Evolutionary conservation across 1,284 basidiomycete genomes (phyloP).

Genomic region (Acaromyces ingoldii): DNA sequence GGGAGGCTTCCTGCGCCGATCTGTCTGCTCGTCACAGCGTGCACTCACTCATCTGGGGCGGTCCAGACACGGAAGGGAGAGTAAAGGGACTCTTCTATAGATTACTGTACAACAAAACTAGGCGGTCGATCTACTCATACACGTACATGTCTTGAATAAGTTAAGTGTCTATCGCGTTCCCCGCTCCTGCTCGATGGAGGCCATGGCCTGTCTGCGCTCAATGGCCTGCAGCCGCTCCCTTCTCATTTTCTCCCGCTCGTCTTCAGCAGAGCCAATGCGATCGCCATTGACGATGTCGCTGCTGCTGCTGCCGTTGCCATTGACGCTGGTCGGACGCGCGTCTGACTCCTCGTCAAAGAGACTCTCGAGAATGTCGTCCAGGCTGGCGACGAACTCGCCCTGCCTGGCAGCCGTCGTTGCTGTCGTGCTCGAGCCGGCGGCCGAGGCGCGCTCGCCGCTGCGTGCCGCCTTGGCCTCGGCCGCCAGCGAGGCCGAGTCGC

Average conservation of each 20-base stretch:
- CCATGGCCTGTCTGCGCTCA: not conserved
- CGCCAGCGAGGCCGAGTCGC: conserved; percentile 12
- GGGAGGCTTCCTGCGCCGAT: too few species aligned
- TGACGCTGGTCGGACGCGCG: too few species aligned
- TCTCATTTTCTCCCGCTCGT: not conserved
- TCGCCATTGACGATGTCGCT: not conserved
- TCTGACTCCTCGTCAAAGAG: not conserved
- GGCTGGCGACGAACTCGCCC: conserved; percentile 2
- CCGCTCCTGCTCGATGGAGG: not conserved
- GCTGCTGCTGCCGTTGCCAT: too few species aligned
- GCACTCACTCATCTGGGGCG: too few species aligned
- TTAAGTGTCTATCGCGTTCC: too few species aligned
- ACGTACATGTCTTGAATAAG: too few species aligned
- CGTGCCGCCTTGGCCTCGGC: not conserved
- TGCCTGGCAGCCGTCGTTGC: not conserved
- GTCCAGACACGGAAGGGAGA: too few species aligned
- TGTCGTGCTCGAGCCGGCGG: not conserved
- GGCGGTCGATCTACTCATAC: too few species aligned
- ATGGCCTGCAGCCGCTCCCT: not conserved
- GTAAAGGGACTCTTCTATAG: too few species aligned
- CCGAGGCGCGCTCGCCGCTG: not conserved
- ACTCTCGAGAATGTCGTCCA: not conserved
- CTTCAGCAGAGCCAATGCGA: not conserved
- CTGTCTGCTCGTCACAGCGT: too few species aligned
- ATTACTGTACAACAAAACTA: too few species aligned